Evolutionary conservation across 2,329 filamentous ascomycete genomes (phyloP), one percentile per base, ranked within the genome.

Genomic region (Helotiales sp.): DNA sequence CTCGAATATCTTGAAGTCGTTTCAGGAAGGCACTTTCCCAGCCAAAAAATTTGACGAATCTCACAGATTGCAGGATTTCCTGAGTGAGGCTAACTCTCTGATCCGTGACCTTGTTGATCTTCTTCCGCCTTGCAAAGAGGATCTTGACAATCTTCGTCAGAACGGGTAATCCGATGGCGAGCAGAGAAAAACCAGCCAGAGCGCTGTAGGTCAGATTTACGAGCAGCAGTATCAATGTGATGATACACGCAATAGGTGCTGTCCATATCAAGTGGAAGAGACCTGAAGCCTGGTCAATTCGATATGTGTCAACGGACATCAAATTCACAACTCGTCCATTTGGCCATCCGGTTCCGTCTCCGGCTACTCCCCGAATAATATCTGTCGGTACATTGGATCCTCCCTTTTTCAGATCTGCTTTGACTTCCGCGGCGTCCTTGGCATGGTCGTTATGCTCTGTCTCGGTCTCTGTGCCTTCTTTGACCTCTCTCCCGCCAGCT

Each of bases 1-100:
- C 84, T 66, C 95, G 88, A 69, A 97, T 91, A 26, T 89, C 85
- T 59, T 88, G 87, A 17, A 97, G 84, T 15, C 93, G 89, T 60
- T 89, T 84, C 13, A 97, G 82, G 76, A 98, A 97, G 37, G 92
- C 91, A 66, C 86, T 90, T 77, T 98, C 95, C 95, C 95, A 98
- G 7, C 93, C 94, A 77, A 97, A 98, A 78, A 89, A 97, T 78
- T 98, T 98, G 80, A 98, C 95, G 75, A 98, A 97, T 28, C 94
- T 88, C 26, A 97, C 94, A 0, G 93, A 92, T 72, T 93, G 91
- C 15, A 98, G 76, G 61, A 98, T 97, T 77, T 98, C 95, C 77
- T 97, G 94, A 0, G 93, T 97, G 37, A 98, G 82, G 61, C 91
- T 91, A 7, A 98, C 94, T 70, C 95, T 88, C 80, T 96, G 92